phyloP scores from a whole-genome alignment of 345 rosid species.

The Eucalyptus tenuipes region DNA sequence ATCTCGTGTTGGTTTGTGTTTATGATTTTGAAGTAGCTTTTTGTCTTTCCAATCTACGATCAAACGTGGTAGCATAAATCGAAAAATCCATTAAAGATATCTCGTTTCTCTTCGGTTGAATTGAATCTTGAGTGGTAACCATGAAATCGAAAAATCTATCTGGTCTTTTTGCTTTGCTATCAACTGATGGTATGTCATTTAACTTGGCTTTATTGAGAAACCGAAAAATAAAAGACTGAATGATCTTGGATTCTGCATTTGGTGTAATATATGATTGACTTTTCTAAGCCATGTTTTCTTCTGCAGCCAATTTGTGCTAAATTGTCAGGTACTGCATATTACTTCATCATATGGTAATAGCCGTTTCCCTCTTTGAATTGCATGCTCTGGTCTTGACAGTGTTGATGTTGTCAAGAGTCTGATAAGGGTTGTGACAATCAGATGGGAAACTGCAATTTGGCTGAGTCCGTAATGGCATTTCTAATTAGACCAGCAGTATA shows the following conservation, averaged over 20 bases:
- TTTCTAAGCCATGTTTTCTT: neutral
- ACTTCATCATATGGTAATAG: neutral
- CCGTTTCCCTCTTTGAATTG: neutral
- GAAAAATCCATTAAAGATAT: neutral
- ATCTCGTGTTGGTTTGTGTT: neutral
- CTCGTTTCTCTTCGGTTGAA: neutral
- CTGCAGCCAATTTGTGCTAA: neutral
- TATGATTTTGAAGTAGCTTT: neutral
- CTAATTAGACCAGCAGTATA: neutral
- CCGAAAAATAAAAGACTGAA: neutral
- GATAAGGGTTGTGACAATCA: neutral
- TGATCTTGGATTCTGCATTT: neutral
- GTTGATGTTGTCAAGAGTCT: neutral
- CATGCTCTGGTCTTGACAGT: neutral
- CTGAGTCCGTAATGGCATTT: neutral
- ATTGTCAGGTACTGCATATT: neutral
- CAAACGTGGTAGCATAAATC: neutral
- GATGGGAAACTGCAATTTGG: neutral
- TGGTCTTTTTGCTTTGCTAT: neutral
- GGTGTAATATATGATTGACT: neutral
- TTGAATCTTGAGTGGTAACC: neutral
- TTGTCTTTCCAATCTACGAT: neutral
- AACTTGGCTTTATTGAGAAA: neutral
- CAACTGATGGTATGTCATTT: neutral
- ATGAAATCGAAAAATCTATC: neutral